Conservation (phyloP, 805 yeast genomes). For the Myxozyma neglecta region DNA sequence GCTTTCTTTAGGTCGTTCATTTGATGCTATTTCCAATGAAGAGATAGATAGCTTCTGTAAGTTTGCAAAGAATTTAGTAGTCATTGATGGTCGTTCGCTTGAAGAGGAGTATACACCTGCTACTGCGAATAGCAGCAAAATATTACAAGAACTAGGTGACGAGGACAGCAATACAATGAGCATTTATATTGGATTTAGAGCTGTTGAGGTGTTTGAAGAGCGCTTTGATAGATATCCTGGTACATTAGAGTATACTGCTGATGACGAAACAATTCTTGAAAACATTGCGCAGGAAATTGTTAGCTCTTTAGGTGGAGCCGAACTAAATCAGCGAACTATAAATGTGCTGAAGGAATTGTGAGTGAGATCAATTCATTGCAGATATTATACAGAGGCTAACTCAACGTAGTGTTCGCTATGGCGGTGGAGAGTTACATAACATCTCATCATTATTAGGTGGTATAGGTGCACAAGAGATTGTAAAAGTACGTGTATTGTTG, state of each 20-base stretch:
- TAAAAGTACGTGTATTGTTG: slow-evolving; percentile 49
- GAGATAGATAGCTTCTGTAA: slow-evolving; percentile 57
- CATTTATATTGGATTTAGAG: slow-evolving; percentile 35
- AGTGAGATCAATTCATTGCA: slow-evolving; percentile 15
- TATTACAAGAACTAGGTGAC: slow-evolving; percentile 13
- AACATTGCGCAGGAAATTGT: slow-evolving; percentile 17
- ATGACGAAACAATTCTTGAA: slow-evolving; percentile 15
- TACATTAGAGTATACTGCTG: slow-evolving; percentile 6
- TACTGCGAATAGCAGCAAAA: slow-evolving; percentile 6
- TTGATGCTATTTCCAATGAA: slow-evolving; percentile 41
- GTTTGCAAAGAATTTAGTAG: slow-evolving; percentile 55
- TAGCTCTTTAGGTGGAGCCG: slow-evolving; percentile 13
- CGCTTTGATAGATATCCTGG: slow-evolving; percentile 22
- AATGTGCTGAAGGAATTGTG: slow-evolving; percentile 50
- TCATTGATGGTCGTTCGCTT: slow-evolving; percentile 47
- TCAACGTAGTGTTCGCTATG: slow-evolving; percentile 33
- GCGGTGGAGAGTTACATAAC: slow-evolving; percentile 55
- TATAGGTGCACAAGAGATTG: slow-evolving; percentile 76
- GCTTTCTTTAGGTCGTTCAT: slow-evolving; percentile 37
- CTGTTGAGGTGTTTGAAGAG: slow-evolving; percentile 33
- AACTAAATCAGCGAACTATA: slow-evolving; percentile 22
- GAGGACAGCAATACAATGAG: slow-evolving; percentile 31
- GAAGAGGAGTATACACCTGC: slow-evolving; percentile 24
- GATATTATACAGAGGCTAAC: background rate
- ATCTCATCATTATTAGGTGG: slow-evolving; percentile 78